A percentile compares a stretch with the other conserved stretches of the same genome.
Conservation (phyloP, 2,329 filamentous ascomycete genomes). For the Alternaria consortialis region DNA sequence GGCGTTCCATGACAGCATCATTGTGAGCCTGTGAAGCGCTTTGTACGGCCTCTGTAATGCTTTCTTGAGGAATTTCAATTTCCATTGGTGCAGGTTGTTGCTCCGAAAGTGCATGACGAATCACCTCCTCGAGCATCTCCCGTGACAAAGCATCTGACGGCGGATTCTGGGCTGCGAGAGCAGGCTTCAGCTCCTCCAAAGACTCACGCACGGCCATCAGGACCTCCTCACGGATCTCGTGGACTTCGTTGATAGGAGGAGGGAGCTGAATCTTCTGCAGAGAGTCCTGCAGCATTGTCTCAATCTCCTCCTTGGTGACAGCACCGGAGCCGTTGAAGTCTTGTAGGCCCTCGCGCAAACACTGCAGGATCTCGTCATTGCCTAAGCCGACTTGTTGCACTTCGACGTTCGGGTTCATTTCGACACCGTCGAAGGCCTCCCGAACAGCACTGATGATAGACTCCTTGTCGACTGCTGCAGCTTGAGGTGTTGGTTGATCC, state of each 20-base stretch:
- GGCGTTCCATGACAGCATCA: conserved; percentile 67
- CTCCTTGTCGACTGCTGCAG: conserved; percentile 66
- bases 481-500: conserved; percentile 55
- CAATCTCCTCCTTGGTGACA: conserved; percentile 83
- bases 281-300: conserved; percentile 84
- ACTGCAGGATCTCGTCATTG: conserved; percentile 86
- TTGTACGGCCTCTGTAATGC: conserved; percentile 67
- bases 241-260: conserved; percentile 72
- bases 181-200: conserved; percentile 78
- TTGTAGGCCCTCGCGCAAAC: conserved; percentile 84
- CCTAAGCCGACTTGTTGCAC: conserved; percentile 90
- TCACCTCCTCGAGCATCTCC: conserved; percentile 65
- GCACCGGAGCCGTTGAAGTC: conserved; percentile 70
- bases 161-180: conserved; percentile 51
- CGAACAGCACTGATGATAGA: conserved; percentile 87
- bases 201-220: conserved; percentile 85
- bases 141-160: conserved; percentile 58
- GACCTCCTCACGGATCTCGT: conserved; percentile 82
- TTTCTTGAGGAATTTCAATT: conserved; percentile 59
- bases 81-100: conserved; percentile 54
- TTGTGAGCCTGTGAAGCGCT: conserved; percentile 64
- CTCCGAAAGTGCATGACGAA: conserved; percentile 66
- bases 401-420: conserved; percentile 90
- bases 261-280: conserved; percentile 83
- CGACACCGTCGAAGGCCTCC: conserved; percentile 82